phyloP scores from a whole-genome alignment of 129 eudicot genomes.

The Solidago caesia region DNA sequence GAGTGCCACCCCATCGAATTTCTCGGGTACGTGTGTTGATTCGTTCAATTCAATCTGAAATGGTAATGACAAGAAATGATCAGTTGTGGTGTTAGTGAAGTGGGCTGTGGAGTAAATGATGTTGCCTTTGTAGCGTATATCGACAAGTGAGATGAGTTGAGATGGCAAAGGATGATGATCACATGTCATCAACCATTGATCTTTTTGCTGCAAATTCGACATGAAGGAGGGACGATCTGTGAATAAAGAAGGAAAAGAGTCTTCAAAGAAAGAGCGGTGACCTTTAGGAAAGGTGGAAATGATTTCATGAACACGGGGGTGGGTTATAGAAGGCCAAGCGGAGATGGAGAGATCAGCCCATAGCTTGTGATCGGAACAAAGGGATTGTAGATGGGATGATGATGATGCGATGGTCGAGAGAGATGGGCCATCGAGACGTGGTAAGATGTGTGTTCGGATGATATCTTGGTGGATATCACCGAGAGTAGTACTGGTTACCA shows the following conservation, averaged over 20 bases:
- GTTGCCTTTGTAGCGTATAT: slow-evolving; percentile 31
- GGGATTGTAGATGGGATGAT: not conserved
- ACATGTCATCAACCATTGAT: no score
- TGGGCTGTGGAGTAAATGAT: slow-evolving; percentile 20
- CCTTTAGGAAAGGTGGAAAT: slow-evolving; percentile 32
- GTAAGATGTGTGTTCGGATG: slow-evolving; percentile 28
- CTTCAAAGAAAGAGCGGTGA: slow-evolving; percentile 32
- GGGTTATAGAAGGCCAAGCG: slow-evolving; percentile 23
- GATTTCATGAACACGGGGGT: slow-evolving; percentile 9
- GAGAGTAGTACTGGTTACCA: no score
- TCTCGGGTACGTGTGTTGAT: not conserved
- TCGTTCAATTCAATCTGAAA: slow-evolving; percentile 21
- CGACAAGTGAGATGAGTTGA: slow-evolving; percentile 45
- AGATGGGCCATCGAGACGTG: slow-evolving; percentile 24
- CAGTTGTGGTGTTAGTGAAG: slow-evolving; percentile 13
- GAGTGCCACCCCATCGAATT: not conserved
- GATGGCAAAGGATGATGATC: not conserved
- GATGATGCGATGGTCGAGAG: slow-evolving; percentile 16
- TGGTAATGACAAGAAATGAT: slow-evolving; percentile 24
- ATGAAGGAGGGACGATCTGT: not conserved
- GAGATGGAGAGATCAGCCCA: slow-evolving; percentile 14
- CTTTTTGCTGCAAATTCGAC: not conserved
- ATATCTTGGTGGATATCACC: slow-evolving; percentile 21
- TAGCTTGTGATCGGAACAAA: slow-evolving; percentile 26
- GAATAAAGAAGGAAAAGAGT: slow-evolving; percentile 27